Conservation (phyloP, 345 rosid species). For the Xanthoceras sorbifolium region DNA sequence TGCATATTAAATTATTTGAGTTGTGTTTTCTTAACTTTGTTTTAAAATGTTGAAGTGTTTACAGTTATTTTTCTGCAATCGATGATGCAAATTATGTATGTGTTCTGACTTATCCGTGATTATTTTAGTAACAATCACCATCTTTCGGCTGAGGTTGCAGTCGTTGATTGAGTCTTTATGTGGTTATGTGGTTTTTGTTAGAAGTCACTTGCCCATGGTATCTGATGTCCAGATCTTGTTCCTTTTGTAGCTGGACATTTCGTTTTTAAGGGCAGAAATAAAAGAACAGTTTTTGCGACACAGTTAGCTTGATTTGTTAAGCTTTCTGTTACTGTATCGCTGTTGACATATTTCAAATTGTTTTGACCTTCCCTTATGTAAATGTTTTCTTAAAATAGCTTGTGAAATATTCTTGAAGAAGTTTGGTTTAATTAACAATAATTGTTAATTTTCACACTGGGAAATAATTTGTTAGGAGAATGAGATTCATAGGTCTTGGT, state of each 20-base stretch:
- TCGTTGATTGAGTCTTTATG: neutral
- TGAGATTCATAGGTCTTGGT: too few species aligned
- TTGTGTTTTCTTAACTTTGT: rapidly evolving
- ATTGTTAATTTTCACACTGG: too few species aligned
- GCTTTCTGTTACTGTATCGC: constrained; percentile 72
- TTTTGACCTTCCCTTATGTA: too few species aligned
- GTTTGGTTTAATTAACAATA: neutral
- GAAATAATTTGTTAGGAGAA: too few species aligned
- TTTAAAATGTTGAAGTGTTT: neutral
- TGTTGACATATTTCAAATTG: constrained; percentile 39
- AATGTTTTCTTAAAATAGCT: too few species aligned
- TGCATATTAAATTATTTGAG: constrained; percentile 19
- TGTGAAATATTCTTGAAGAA: neutral
- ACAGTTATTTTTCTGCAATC: constrained; percentile 37
- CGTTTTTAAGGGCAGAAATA: constrained; percentile 69
- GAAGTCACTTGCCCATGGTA: constrained; percentile 59
- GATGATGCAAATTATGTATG: constrained; percentile 57
- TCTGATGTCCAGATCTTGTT: constrained; percentile 62
- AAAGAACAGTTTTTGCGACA: constrained; percentile 73
- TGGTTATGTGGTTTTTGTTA: too few species aligned
- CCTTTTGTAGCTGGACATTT: constrained; percentile 59
- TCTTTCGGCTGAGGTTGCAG: constrained; percentile 90
- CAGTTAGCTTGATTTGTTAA: constrained; percentile 47
- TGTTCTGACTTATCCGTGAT: constrained; percentile 51
- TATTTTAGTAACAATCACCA: constrained; percentile 50